phyloP scores from a whole-genome alignment of 108 stramenopile genomes.

The Skeletonema potamos region DNA sequence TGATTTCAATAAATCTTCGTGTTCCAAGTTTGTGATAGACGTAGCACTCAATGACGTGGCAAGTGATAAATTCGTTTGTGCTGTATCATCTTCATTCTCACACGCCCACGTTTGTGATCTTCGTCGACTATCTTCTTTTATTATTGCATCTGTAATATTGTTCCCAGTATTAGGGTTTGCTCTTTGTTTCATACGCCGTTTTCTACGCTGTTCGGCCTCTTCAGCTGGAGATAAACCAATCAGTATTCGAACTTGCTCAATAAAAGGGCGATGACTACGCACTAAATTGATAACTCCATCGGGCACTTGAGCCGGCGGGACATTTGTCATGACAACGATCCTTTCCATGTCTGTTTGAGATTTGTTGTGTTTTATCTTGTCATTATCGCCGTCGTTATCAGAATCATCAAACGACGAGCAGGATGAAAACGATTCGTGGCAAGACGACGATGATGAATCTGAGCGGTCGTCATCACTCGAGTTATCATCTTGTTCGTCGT shows the following conservation, averaged over 20 bases:
- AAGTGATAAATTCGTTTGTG: background rate
- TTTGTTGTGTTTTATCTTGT: background rate
- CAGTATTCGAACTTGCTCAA: conserved; percentile 76
- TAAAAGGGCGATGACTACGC: conserved; percentile 65
- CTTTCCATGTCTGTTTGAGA: conserved; percentile 8
- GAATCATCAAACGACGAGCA: conserved; percentile 20
- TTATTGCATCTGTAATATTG: background rate
- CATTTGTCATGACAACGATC: conserved; percentile 77
- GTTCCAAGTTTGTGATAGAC: background rate
- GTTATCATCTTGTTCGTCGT: background rate
- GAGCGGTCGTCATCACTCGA: conserved; percentile 2
- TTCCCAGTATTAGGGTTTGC: background rate
- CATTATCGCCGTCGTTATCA: conserved; percentile 1
- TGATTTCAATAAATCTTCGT: background rate
- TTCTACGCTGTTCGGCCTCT: conserved; percentile 18
- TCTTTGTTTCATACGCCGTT: conserved; percentile 27
- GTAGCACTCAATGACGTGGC: background rate
- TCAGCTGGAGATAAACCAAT: conserved; percentile 42
- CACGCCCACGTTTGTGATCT: conserved; percentile 39
- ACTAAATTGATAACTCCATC: conserved; percentile 80
- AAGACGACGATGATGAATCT: conserved; percentile 14
- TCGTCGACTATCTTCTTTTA: background rate
- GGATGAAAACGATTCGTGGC: conserved; percentile 34
- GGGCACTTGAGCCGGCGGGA: conserved; percentile 81
- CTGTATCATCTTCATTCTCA: conserved; percentile 6